These are phyloP conservation scores for Luffa acutangula DNA, from an alignment of 306 rosid genomes.

Conservation along the genomic window DNA sequence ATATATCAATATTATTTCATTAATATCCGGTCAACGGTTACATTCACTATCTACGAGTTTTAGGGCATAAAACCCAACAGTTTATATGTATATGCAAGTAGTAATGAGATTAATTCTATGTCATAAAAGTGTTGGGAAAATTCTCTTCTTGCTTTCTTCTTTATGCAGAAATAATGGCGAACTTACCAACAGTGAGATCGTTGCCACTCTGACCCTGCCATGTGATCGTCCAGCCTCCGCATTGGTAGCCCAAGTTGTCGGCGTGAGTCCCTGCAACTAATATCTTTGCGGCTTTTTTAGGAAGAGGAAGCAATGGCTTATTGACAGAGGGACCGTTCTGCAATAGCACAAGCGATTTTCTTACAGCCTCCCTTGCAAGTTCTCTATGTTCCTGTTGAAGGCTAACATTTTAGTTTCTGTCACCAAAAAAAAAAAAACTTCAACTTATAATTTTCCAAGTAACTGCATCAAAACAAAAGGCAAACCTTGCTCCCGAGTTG, in stretches of 20 bases:
- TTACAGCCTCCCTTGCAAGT: constrained; percentile 86
- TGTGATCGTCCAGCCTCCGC: constrained; percentile 96
- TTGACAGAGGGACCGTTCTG: constrained; percentile 56
- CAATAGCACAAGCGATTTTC: constrained; percentile 76
- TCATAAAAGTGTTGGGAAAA: background rate
- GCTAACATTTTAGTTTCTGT: background rate
- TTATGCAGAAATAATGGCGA: background rate
- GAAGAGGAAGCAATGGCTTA: constrained; percentile 74
- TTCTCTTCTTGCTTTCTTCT: background rate
- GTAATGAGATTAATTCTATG: background rate
- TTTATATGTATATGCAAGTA: background rate
- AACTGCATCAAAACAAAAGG: constrained; percentile 4
- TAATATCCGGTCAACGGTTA: no score
- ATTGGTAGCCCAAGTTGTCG: constrained; percentile 77
- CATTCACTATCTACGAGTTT: no score
- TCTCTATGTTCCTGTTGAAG: constrained; percentile 70
- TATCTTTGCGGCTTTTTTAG: constrained; percentile 66
- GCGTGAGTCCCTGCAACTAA: constrained; percentile 87
- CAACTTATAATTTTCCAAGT: background rate
- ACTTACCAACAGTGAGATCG: constrained; percentile 58
- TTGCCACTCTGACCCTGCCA: constrained; percentile 90
- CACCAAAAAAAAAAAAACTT: background rate
- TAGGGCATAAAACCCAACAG: no score
- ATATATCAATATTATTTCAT: no score
- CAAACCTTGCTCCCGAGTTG: constrained; percentile 64